Evolutionary conservation across 2,329 filamentous ascomycete genomes (phyloP).

Genomic region (Rasamsonia emersonii): DNA sequence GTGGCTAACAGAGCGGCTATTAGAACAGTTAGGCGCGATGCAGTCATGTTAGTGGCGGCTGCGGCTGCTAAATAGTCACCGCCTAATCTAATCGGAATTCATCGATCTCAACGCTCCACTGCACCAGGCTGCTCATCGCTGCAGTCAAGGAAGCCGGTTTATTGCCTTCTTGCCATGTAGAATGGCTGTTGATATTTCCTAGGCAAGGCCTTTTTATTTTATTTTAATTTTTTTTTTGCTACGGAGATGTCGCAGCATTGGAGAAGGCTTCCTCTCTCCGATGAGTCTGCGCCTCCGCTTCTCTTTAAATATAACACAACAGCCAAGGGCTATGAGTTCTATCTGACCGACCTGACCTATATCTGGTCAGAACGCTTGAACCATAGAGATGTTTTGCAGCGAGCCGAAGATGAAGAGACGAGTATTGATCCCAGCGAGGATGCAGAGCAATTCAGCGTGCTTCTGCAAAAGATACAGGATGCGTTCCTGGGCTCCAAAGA

Average conservation of each 20-base stretch:
- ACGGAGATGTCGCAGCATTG: slow-evolving; percentile 26
- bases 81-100: no score
- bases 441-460: slow-evolving; percentile 45
- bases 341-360: slow-evolving; percentile 50
- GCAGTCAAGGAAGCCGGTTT: no score
- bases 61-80: no score
- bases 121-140: no score
- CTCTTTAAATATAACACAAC: slow-evolving; percentile 29
- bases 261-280: slow-evolving; percentile 24
- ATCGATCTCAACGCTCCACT: no score
- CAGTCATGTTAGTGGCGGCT: no score
- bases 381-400: slow-evolving; percentile 37
- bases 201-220: no score
- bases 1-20: no score
- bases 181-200: no score
- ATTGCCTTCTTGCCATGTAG: no score
- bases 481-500: slow-evolving; percentile 32
- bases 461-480: slow-evolving; percentile 47
- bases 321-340: slow-evolving; percentile 40
- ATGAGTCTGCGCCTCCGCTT: slow-evolving; percentile 24
- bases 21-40: no score
- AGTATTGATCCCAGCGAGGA: slow-evolving; percentile 55
- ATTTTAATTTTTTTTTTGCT: background rate
- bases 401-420: slow-evolving; percentile 41
- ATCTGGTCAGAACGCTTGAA: slow-evolving; percentile 49